Evolutionary conservation across 768 basidiomycete species (phyloP), one percentile per base, ranked within the genome.

Genomic region (Daedaleopsis sinensis): DNA sequence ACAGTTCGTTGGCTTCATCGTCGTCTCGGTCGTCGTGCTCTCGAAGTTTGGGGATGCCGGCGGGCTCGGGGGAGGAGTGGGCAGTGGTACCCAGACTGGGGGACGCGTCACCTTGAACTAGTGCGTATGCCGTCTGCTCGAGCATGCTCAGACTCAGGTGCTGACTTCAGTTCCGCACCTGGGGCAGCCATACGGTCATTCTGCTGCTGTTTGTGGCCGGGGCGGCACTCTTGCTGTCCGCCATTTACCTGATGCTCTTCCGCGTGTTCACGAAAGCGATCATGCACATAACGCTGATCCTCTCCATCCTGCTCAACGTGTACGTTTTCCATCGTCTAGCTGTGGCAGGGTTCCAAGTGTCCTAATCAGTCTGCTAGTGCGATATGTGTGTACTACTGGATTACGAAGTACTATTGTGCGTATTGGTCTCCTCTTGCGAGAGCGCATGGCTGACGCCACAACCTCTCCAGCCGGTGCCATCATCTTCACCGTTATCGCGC

Each of bases 401-500:
- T 87, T 59, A 85, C 82, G 12, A 82, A 79, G 68, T 90, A 88
- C 67, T 89, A 84, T 66, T 89, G 87, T 90, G 66, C 55, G 86
- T 76, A 39, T 18, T 19, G 18, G 36, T 18, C 51, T 13, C 46
- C 47, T 23, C 23, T 23, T 27, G 12, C 15, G 47, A 13, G 12
- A 32, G 27, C 27, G 47, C 23, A 11, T 9, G 47, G 2, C 23
- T 12, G 19, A 21, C 19, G 10, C 23, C 23, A 16, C 23, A 18
- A 4, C 44, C n/a, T 48, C n/a, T 52, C 4, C 24, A 90, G 89
- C 90, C 51, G 91, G 89, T 10, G 92, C 93, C 2, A 90, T 94
- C 67, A 87, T 94, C 60, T 93, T 93, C 78, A 89, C 90, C 2
- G 73, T 94, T 58, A 88, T 94, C 59, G 90, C 92, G 0, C 62